Conservation (phyloP, 179 eudicot species). For the Sideroxylon spinosum region DNA sequence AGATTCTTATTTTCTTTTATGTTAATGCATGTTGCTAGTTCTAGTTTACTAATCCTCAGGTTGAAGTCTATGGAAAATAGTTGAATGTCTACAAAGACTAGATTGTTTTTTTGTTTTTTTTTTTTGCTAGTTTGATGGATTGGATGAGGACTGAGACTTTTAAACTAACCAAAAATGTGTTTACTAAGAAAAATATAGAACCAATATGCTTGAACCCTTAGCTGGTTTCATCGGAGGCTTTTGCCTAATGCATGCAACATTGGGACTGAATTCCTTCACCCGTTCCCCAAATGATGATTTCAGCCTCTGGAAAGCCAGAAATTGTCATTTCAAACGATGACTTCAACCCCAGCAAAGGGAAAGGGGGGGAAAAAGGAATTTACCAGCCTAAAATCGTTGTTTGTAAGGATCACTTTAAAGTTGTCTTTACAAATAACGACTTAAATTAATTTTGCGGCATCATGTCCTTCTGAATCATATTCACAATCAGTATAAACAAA, state of each 20-base stretch:
- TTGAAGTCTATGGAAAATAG: background rate
- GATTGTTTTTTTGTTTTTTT: background rate
- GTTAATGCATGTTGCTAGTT: background rate
- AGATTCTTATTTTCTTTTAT: background rate
- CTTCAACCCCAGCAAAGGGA: too few relatives aligned
- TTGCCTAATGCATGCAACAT: too few relatives aligned
- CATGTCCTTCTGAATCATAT: slow-evolving; percentile 95
- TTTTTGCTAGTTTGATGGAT: background rate
- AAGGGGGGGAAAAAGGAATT: too few relatives aligned
- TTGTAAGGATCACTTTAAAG: too few relatives aligned
- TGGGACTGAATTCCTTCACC: too few relatives aligned
- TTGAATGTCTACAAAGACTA: background rate
- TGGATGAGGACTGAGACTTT: background rate
- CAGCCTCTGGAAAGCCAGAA: too few relatives aligned
- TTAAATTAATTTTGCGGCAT: slow-evolving; percentile 69
- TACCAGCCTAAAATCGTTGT: too few relatives aligned
- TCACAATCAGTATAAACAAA: slow-evolving; percentile 80
- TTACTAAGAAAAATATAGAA: background rate
- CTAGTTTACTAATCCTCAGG: background rate
- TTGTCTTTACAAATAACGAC: too few relatives aligned
- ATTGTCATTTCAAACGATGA: too few relatives aligned
- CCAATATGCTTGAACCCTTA: background rate
- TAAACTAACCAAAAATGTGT: background rate
- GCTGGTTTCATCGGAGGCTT: too few relatives aligned
- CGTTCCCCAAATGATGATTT: too few relatives aligned